Percentiles rank a stretch among this genome's conserved stretches.
Conservation (phyloP, 148 eudicot species). For the Nepenthes gracilis region DNA sequence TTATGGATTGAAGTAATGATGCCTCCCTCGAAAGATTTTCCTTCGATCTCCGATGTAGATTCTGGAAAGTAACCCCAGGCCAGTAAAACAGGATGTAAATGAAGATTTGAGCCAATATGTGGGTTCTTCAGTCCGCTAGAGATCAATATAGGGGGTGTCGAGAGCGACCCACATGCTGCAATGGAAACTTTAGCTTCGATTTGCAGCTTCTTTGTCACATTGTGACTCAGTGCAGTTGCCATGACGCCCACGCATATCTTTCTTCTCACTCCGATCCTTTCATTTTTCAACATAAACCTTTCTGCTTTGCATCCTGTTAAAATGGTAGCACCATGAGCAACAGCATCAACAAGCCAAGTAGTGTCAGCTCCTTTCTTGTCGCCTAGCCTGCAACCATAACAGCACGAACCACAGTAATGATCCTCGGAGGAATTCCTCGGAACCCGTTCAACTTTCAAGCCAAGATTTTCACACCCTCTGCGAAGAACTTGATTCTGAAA, state of each 20-base stretch:
- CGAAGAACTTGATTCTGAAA: constrained; percentile 50
- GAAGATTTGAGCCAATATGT: constrained; percentile 26
- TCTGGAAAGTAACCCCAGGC: constrained; percentile 44
- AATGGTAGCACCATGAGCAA: constrained; percentile 25
- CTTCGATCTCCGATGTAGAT: constrained; percentile 7
- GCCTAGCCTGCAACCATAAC: constrained; percentile 45
- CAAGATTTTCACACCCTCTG: constrained; percentile 62
- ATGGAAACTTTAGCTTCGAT: constrained; percentile 27
- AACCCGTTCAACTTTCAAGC: constrained; percentile 33
- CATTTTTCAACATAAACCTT: constrained; percentile 8
- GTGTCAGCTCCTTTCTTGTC: constrained; percentile 35
- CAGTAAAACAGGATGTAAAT: constrained; percentile 30
- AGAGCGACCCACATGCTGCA: constrained; percentile 29
- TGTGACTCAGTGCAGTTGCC: constrained; percentile 10
- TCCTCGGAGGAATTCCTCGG: constrained; percentile 39
- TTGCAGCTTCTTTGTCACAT: constrained; percentile 13
- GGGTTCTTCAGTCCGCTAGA: constrained; percentile 28
- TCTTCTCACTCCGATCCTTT: neutral
- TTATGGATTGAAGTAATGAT: constrained; percentile 32
- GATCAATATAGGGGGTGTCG: constrained; percentile 26
- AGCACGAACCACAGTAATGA: constrained; percentile 64
- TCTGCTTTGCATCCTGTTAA: constrained; percentile 32
- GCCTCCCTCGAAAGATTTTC: constrained; percentile 27
- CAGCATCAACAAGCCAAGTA: constrained; percentile 46
- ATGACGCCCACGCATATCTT: constrained; percentile 12